A percentile compares a stretch with the other conserved stretches of the same genome.
Evolutionary conservation across 73 alveolate species (phyloP).

Genomic region (Paramecium biaurelia): DNA sequence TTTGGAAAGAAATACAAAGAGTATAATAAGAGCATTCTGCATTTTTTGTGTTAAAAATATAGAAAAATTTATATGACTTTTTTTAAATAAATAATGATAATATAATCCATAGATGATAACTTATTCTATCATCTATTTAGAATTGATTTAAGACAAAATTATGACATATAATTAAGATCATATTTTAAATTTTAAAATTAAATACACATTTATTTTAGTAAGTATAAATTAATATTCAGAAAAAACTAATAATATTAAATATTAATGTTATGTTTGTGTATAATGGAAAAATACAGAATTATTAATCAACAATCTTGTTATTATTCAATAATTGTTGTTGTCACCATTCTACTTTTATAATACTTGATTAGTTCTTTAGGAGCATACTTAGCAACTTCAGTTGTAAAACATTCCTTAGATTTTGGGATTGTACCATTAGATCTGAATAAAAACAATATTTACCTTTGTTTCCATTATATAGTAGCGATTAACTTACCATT

Average conservation of each 20-base stretch:
- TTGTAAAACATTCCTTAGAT: background rate
- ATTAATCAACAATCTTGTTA: background rate
- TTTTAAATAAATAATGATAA: no score
- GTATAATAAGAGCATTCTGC: background rate
- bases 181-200: no score
- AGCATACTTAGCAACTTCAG: background rate
- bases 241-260: background rate
- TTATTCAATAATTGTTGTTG: background rate
- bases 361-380: background rate
- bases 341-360: background rate
- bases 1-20: no score
- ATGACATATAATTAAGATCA: background rate
- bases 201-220: background rate
- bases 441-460: background rate
- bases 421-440: slow-evolving; percentile 22
- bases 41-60: no score
- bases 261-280: background rate
- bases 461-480: background rate
- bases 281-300: background rate
- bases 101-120: no score
- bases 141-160: no score
- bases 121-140: no score
- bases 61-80: no score
- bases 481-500: background rate
- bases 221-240: background rate